Evolutionary conservation across 2,329 filamentous ascomycete genomes (phyloP).

Genomic region (Trichoderma sp.): DNA sequence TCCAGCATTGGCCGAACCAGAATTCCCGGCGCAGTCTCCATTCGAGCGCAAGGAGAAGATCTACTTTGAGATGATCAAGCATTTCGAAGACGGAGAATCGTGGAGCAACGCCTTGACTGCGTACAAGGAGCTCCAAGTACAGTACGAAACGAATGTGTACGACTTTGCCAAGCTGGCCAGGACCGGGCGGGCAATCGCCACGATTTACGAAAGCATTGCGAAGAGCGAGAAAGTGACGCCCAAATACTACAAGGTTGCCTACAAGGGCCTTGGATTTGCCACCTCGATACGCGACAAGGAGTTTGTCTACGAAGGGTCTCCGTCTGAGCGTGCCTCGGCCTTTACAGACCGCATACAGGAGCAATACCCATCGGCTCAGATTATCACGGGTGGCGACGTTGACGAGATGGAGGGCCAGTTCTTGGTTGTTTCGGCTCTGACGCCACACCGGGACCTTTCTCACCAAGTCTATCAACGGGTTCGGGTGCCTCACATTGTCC

Average conservation of each 20-base stretch:
- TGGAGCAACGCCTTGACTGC: slow-evolving; percentile 87
- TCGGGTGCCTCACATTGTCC: slow-evolving; percentile 77
- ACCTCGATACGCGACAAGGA: slow-evolving; percentile 80
- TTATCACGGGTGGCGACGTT: slow-evolving; percentile 67
- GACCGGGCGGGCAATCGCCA: slow-evolving; percentile 86
- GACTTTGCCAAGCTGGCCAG: slow-evolving; percentile 91
- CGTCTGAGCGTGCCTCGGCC: slow-evolving; percentile 73
- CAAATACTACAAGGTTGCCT: slow-evolving; percentile 89
- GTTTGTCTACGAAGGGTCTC: slow-evolving; percentile 84
- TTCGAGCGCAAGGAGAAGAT: slow-evolving; percentile 92
- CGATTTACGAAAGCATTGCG: slow-evolving; percentile 84
- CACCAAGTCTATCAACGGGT: slow-evolving; percentile 87
- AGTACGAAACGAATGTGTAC: slow-evolving; percentile 87
- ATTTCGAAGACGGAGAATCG: slow-evolving; percentile 91
- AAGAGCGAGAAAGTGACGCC: slow-evolving; percentile 78
- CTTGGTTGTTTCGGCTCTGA: slow-evolving; percentile 78
- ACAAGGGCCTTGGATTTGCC: slow-evolving; percentile 87
- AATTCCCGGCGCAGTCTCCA: slow-evolving; percentile 78
- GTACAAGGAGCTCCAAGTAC: slow-evolving; percentile 86
- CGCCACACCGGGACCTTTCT: slow-evolving; percentile 75
- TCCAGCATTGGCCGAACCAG: slow-evolving; percentile 68
- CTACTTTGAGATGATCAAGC: slow-evolving; percentile 92
- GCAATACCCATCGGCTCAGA: slow-evolving; percentile 82
- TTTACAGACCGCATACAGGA: slow-evolving; percentile 93
- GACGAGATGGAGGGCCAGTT: slow-evolving; percentile 91